Conservation (phyloP, 495 filamentous ascomycete species). For the Penicillium cinerascens region DNA sequence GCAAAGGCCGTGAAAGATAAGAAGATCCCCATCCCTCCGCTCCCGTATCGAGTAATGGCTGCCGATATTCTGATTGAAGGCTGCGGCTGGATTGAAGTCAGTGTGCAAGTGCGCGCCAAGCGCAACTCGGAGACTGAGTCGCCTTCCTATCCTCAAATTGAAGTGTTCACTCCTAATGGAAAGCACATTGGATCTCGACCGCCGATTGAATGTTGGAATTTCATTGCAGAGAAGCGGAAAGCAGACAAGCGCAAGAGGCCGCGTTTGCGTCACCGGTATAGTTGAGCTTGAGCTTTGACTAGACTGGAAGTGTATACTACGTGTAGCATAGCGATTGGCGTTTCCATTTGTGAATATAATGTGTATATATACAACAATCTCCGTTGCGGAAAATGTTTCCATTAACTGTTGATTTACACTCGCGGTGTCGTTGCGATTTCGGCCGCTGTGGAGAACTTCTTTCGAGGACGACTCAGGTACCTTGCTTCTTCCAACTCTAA, state of each 20-base stretch:
- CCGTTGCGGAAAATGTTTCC: not conserved
- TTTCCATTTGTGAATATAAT: slow-evolving; percentile 10
- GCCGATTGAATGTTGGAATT: slow-evolving; percentile 71
- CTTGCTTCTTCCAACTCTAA: not conserved
- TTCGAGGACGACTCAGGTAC: not conserved
- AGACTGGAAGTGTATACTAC: slow-evolving; percentile 8
- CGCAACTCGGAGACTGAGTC: slow-evolving; percentile 20
- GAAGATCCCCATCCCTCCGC: slow-evolving; percentile 23
- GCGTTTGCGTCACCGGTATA: slow-evolving; percentile 13
- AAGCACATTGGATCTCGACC: slow-evolving; percentile 63
- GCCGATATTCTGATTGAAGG: slow-evolving; percentile 88
- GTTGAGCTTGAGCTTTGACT: slow-evolving; percentile 1
- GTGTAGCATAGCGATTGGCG: slow-evolving; percentile 35
- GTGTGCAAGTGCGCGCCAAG: slow-evolving; percentile 68
- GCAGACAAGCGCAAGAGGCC: slow-evolving; percentile 33
- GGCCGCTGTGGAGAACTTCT: not conserved
- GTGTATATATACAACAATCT: slow-evolving; percentile 8
- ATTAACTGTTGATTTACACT: too few species aligned
- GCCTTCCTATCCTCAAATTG: slow-evolving; percentile 61
- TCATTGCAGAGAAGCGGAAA: slow-evolving; percentile 33
- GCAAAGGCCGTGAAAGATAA: slow-evolving; percentile 35
- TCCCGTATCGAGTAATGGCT: slow-evolving; percentile 76
- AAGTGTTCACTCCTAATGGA: slow-evolving; percentile 82
- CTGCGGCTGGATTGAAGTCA: slow-evolving; percentile 89
- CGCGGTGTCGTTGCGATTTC: not conserved